Base-by-base conservation (phyloP, 176 grass and related monocot genomes). In the Hsuehochloa calcarea region DNA sequence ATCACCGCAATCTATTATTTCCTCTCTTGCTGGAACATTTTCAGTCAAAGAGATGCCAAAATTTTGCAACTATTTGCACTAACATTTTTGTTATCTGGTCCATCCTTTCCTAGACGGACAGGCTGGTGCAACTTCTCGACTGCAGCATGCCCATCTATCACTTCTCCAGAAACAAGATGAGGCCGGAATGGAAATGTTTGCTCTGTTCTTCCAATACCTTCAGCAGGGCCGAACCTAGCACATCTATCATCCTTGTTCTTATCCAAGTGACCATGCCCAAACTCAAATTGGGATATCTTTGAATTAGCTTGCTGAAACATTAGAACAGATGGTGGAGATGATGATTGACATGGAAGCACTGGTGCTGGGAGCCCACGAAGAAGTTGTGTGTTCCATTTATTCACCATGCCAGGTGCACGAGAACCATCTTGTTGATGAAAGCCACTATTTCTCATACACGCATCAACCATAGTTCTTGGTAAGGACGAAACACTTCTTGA, bases 401-500 rank as follows among this genome's bases (percentile, higher is more conserved):
- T 85, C 43, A 2, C 68, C 17, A 58, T 10, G 29, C 68, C 75
- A 47, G 87, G 49, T 34, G 54, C 49, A 72, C 34, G 60, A 82
- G 77, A 29, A 86, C 70, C 64, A 86, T 88, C 83, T 59, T 83
- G 84, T 47, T 82, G 82, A 72, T 79, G 74, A 68, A 88, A 92
- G 16, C 47, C 70, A 67, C 79, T 66, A 81, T 34, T 88, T 43
- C 88, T 72, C 52, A 72, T 43, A 51, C 20, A 50, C 6, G 50
- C 25, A 90, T 95, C 90, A 65, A 77, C 79, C 80, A 77, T 45
- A 78, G 50, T 75, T 81, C 93, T 85, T 41, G 72, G 40, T 88
- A 89, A 20, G 88, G 83, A 69, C 85, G 85, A 80, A 87, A 86
- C 29, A 99, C 78, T 99, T 99, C 96, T 99, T 99, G 96, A 99